Evolutionary conservation across 1,139 yeast species (phyloP).

Genomic region (Eremothecium cymbalariae): DNA sequence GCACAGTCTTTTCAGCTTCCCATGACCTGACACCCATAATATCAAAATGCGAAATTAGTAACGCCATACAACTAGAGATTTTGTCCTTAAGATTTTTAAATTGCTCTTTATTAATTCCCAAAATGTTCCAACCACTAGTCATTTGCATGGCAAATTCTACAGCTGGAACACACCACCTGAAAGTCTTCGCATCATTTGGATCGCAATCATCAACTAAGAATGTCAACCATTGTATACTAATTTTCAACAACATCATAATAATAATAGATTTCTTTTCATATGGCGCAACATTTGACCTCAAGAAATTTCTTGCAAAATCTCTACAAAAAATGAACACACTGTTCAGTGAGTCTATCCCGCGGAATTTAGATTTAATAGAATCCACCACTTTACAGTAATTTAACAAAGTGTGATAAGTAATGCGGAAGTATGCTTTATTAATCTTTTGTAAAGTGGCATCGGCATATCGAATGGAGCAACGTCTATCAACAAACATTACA

Average conservation of each 20-base stretch:
- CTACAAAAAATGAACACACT: constrained; percentile 72
- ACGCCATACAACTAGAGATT: constrained; percentile 92
- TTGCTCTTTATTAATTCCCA: constrained; percentile 71
- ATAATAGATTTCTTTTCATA: constrained; percentile 52
- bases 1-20: constrained; percentile 55
- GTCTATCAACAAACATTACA: constrained; percentile 46
- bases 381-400: constrained; percentile 49
- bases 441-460: constrained; percentile 66
- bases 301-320: constrained; percentile 72
- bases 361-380: constrained; percentile 42
- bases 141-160: constrained; percentile 94
- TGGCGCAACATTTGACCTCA: constrained; percentile 54
- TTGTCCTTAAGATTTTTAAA: constrained; percentile 65
- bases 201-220: constrained; percentile 91
- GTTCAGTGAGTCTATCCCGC: constrained; percentile 70
- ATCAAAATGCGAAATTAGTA: constrained; percentile 90
- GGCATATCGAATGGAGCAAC: constrained; percentile 67
- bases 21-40: constrained; percentile 93
- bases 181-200: constrained; percentile 84
- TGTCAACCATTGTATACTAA: constrained; percentile 85
- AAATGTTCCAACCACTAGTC: constrained; percentile 82
- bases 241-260: constrained; percentile 62
- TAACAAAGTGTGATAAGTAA: constrained; percentile 60
- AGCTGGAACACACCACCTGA: constrained; percentile 93
- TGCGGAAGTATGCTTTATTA: constrained; percentile 59